phyloP scores from a whole-genome alignment of 352 stramenopile genomes.

The Phytopythium cucurbitacearum region DNA sequence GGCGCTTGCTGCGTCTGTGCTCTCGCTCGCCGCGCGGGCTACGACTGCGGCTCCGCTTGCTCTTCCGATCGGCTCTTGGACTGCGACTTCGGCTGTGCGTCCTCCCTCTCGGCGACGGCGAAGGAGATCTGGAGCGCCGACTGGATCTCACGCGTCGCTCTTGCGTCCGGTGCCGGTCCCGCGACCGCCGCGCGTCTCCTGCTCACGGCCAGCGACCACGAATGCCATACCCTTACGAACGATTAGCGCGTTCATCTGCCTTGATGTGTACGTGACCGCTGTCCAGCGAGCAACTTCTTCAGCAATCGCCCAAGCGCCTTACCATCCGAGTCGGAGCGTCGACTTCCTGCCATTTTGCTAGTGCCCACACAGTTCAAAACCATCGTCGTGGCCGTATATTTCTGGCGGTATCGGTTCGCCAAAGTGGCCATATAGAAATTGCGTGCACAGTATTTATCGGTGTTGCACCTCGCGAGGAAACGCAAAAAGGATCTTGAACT shows the following conservation, averaged over 20 bases:
- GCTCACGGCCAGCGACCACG: not conserved
- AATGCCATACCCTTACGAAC: not conserved
- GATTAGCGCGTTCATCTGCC: slow-evolving; percentile 1
- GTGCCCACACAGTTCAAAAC: too few relatives aligned
- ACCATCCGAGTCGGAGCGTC: not conserved
- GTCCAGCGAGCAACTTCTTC: not conserved
- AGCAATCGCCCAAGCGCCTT: not conserved
- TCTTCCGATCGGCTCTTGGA: not conserved
- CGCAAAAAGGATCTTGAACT: slow-evolving; percentile 30
- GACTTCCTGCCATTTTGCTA: too few relatives aligned
- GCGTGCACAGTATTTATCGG: not conserved
- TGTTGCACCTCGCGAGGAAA: not conserved
- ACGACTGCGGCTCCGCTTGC: not conserved
- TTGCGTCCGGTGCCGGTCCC: too few relatives aligned
- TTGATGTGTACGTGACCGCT: not conserved
- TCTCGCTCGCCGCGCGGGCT: not conserved
- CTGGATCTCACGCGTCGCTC: slow-evolving; percentile 1
- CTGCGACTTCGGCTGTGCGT: not conserved
- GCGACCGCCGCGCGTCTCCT: too few relatives aligned
- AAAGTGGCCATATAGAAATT: not conserved
- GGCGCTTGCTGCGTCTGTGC: too few relatives aligned
- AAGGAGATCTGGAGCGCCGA: not conserved
- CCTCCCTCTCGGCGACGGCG: not conserved
- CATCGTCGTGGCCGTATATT: not conserved
- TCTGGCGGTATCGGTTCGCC: not conserved